Conservation (phyloP, 495 filamentous ascomycete species). For the Penicillium subrubescens region DNA sequence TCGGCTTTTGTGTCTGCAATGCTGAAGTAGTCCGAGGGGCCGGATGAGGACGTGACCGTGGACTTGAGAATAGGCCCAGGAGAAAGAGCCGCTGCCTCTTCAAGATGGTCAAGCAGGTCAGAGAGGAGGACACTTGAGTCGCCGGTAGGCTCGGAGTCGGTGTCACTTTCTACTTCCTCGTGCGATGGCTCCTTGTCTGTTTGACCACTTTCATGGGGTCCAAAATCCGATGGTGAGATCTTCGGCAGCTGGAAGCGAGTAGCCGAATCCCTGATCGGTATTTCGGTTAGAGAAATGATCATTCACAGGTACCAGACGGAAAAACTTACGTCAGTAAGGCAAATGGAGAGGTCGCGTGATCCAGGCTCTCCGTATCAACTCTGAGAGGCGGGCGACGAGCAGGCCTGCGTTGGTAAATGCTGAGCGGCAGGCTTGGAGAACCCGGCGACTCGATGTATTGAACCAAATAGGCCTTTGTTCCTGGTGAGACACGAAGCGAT, state of each 20-base stretch:
- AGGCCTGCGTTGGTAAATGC: not conserved
- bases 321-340: slow-evolving; percentile 3
- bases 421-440: not conserved
- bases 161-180: not conserved
- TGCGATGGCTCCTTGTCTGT: not conserved
- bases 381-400: not conserved
- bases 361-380: not conserved
- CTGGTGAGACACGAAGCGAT: not conserved
- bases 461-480: not conserved
- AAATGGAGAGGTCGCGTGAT: not conserved
- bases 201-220: not conserved
- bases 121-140: slow-evolving; percentile 7
- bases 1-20: not conserved
- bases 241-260: slow-evolving; percentile 8
- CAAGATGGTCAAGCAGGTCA: slow-evolving; percentile 10
- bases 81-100: slow-evolving; percentile 3
- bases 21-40: not conserved
- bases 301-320: too few relatives aligned
- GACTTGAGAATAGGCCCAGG: not conserved
- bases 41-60: not conserved
- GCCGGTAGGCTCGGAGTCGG: not conserved
- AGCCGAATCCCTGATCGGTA: not conserved
- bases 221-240: slow-evolving; percentile 5
- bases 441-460: not conserved
- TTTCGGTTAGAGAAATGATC: not conserved